Base-by-base conservation (phyloP, 306 rosid species). In the Dryas alaskensis region DNA sequence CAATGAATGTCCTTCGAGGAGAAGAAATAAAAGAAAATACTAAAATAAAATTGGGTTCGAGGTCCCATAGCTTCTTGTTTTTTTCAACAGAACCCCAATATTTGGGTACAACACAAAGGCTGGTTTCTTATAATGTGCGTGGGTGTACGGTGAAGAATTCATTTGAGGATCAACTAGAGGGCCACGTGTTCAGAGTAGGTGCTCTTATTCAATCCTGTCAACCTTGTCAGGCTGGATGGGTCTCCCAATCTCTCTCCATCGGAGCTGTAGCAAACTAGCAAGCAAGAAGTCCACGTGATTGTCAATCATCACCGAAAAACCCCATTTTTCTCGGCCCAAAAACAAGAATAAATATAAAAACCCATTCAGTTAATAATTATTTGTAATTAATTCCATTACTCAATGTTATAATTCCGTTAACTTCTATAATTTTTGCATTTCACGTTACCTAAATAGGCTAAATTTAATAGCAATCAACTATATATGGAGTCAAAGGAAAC, bases 181-280 rank as follows among this genome's bases (percentile, higher is more conserved):
- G 73, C 71, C 72, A 75, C 83, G 81, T 59, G 78, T 75, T 66
- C 17, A 31, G n/a, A 70, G 80, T 74, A 14, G 78, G 73, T 66
- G 61, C 44, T 70, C 43, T 19, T 17, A 52, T 82, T 79, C 63
- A 75, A 57, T 55, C 62, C 69, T 46, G 78, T 58, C 81, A 52
- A 71, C 73, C 48, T 60, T 59, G 43, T 44, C 71, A 58, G 14
- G 70, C 81, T 82, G 68, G 78, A 74, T 60, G 69, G 60, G 51
- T 31, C 50, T 4, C 10, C 65, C 67, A 31, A 27, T 66, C 64
- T 59, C 76, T 42, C 52, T 40, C 65, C 74, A 70, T 39, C 4
- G 43, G 75, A 14, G 67, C 53, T 22, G 50, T 40, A 40, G 67
- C 67, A 5, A 4, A 8, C 48, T 5, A 62, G 7, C 66, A 5